Conservation (phyloP, 805 yeast species). For the Sugiyamaella smithiae region DNA sequence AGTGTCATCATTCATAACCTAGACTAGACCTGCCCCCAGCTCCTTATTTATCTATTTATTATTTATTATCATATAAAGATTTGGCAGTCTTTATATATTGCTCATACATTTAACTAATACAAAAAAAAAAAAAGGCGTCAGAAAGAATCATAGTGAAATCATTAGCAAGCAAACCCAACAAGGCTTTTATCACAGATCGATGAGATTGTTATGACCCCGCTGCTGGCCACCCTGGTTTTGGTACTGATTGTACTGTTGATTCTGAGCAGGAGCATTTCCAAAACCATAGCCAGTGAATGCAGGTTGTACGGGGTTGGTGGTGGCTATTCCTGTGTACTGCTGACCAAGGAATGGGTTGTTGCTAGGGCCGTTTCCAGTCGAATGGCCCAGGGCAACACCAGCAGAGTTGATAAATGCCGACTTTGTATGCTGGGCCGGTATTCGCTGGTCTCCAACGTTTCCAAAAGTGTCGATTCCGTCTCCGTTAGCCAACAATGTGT, state of each 20-base stretch:
- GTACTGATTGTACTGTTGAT: conserved; percentile 22
- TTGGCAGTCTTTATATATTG: too few species aligned
- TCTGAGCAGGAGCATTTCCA: conserved; percentile 61
- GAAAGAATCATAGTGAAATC: background rate
- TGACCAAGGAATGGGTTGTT: conserved; percentile 61
- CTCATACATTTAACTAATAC: background rate
- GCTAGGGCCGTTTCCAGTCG: conserved; percentile 7
- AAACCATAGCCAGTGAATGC: conserved; percentile 93
- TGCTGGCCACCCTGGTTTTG: conserved; percentile 16
- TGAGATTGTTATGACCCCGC: conserved; percentile 25
- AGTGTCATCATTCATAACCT: conserved; percentile 9
- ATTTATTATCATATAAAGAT: too few species aligned
- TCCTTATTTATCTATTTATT: too few species aligned
- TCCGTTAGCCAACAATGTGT: conserved; percentile 75
- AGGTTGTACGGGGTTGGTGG: conserved; percentile 61
- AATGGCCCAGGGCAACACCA: conserved; percentile 43
- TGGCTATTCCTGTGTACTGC: conserved; percentile 72
- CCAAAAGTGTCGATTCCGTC: conserved; percentile 94
- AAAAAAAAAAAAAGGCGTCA: background rate
- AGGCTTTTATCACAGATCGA: conserved; percentile 25
- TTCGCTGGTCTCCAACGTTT: conserved; percentile 75
- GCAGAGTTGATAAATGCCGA: conserved; percentile 81
- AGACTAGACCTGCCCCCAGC: too few species aligned
- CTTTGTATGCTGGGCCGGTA: conserved; percentile 90
- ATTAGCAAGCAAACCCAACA: background rate